A percentile compares a stretch with the other conserved stretches of the same genome.
phyloP scores from a whole-genome alignment of 2,329 filamentous ascomycete species.

The Periconia sp. region DNA sequence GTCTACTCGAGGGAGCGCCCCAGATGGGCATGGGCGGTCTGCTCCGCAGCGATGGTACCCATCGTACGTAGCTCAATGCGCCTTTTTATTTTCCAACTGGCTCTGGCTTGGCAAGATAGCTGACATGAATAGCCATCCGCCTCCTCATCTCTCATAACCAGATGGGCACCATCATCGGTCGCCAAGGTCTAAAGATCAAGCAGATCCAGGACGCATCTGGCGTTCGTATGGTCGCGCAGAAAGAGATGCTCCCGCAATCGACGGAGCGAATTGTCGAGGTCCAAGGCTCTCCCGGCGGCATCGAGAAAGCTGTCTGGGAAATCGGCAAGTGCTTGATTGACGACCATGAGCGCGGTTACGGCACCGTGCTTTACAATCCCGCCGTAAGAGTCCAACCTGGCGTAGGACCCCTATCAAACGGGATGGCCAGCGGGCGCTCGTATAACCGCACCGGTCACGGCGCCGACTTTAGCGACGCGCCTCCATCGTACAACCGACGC shows the following conservation, averaged over 20 bases:
- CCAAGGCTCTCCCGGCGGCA: conserved; percentile 91
- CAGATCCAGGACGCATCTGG: conserved; percentile 97
- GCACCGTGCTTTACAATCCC: conserved; percentile 97
- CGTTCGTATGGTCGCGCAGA: conserved; percentile 98
- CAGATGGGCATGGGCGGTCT: conserved; percentile 96
- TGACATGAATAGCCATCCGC: conserved; percentile 75
- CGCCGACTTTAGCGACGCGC: conserved; percentile 91
- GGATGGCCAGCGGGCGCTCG: conserved; percentile 64
- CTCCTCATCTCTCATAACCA: conserved; percentile 99
- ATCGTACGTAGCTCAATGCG: conserved; percentile 70
- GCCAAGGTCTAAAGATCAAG: conserved; percentile 98
- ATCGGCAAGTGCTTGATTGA: conserved; percentile 98
- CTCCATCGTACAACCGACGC: conserved; percentile 73
- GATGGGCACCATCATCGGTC: conserved; percentile 99
- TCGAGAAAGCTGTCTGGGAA: conserved; percentile 96
- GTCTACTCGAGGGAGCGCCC: conserved; percentile 89
- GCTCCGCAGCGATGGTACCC: conserved; percentile 81
- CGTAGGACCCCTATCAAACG: conserved; percentile 56
- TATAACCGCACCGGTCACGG: conserved; percentile 95
- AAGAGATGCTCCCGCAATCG: conserved; percentile 99
- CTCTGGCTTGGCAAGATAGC: no score
- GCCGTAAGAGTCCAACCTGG: conserved; percentile 82
- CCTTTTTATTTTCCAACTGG: background rate
- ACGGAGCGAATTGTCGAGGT: conserved; percentile 98
- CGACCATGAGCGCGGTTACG: conserved; percentile 96